Evolutionary conservation across 2,329 filamentous ascomycete species (phyloP).

Genomic region (Pyricularia sp.): DNA sequence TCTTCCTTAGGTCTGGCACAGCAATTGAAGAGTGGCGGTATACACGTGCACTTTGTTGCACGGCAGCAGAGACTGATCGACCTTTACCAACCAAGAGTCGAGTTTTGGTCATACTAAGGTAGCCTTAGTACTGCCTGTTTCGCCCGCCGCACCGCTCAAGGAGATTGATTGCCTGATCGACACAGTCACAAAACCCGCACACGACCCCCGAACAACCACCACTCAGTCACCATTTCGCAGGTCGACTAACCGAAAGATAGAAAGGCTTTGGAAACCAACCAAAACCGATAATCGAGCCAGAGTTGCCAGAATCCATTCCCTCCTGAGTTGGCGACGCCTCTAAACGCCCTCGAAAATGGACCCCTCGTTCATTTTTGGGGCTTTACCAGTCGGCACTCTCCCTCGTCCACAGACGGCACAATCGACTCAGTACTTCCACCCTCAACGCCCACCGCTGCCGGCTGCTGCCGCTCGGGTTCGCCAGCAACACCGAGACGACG

Average conservation of each 20-base stretch:
- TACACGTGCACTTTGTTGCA: not conserved
- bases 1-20: not conserved
- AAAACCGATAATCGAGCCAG: not conserved
- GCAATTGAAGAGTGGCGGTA: not conserved
- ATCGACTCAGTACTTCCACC: slow-evolving; percentile 10
- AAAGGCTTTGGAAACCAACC: not conserved
- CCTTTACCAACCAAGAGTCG: not conserved
- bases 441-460: slow-evolving; percentile 13
- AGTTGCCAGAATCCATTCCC: not conserved
- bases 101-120: not conserved
- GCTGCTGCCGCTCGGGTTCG: slow-evolving; percentile 14
- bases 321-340: not conserved
- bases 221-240: not conserved
- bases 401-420: slow-evolving; percentile 6
- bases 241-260: not conserved
- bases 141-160: not conserved
- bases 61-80: not conserved
- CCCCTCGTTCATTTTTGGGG: not conserved
- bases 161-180: not conserved
- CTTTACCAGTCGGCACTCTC: not conserved
- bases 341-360: not conserved
- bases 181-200: not conserved
- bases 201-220: not conserved
- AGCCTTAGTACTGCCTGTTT: not conserved
- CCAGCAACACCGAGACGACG: slow-evolving; percentile 29